A percentile compares a stretch with the other conserved stretches of the same genome.
Evolutionary conservation across 345 rosid species (phyloP).

Genomic region (Murraya koenigii): DNA sequence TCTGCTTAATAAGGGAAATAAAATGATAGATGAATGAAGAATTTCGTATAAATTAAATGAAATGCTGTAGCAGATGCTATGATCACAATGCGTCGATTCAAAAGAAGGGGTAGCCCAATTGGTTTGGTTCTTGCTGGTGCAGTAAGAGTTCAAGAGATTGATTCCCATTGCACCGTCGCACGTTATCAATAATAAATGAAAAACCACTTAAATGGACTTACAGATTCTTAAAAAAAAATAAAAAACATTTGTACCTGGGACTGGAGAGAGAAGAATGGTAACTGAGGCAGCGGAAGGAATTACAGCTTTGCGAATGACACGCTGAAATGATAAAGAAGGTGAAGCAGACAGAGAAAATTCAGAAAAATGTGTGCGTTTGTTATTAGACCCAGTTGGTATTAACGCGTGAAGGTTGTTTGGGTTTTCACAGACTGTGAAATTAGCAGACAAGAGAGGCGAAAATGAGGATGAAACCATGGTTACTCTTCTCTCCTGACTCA

Average conservation of each 20-base stretch:
- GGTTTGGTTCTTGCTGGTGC: too few relatives aligned
- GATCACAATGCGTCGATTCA: too few relatives aligned
- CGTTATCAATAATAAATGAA: too few relatives aligned
- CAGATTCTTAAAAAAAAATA: too few relatives aligned
- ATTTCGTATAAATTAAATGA: neutral
- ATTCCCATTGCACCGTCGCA: too few relatives aligned
- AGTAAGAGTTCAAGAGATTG: too few relatives aligned
- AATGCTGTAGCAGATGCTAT: neutral
- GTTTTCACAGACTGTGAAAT: slow-evolving; percentile 20
- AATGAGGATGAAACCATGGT: slow-evolving; percentile 37
- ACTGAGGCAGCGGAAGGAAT: slow-evolving; percentile 68
- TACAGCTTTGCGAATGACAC: slow-evolving; percentile 34
- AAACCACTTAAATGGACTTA: neutral
- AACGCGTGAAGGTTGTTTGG: slow-evolving; percentile 25
- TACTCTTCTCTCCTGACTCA: slow-evolving; percentile 13
- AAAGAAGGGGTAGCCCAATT: too few relatives aligned
- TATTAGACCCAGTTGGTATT: neutral
- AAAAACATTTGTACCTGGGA: slow-evolving; percentile 42
- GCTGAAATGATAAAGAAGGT: slow-evolving; percentile 18
- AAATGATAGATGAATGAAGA: neutral
- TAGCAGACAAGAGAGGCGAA: slow-evolving; percentile 27
- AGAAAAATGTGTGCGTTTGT: slow-evolving; percentile 6
- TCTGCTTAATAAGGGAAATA: neutral
- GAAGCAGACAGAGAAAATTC: slow-evolving; percentile 18
- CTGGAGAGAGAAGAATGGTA: slow-evolving; percentile 62